Evolutionary conservation across 352 stramenopile genomes (phyloP).

Genomic region (Pythium aquatile): DNA sequence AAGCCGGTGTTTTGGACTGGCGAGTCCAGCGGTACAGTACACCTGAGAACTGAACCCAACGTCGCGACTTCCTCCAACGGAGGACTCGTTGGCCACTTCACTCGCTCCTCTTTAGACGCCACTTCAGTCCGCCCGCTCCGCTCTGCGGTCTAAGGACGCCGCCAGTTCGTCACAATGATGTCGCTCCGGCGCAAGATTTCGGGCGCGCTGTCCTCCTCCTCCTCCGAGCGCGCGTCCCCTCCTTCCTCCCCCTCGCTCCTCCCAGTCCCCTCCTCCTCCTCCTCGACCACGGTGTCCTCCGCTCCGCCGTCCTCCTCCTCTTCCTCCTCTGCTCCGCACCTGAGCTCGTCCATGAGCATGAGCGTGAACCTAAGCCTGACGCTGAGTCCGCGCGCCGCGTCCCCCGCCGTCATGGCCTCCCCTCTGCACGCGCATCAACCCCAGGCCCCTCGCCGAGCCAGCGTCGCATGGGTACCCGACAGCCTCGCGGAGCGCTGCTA

Average conservation of each 20-base stretch:
- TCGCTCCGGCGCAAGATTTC: slow-evolving; percentile 19
- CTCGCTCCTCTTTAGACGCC: background rate
- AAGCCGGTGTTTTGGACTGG: background rate
- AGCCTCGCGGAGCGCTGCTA: slow-evolving; percentile 80
- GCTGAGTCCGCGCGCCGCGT: slow-evolving; percentile 1
- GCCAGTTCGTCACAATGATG: slow-evolving; percentile 14
- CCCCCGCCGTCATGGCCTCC: slow-evolving; percentile 16
- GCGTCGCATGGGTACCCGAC: slow-evolving; percentile 81
- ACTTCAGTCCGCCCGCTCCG: background rate
- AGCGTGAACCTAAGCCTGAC: slow-evolving; percentile 11
- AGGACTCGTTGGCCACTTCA: background rate
- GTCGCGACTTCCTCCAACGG: background rate
- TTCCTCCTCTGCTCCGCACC: background rate
- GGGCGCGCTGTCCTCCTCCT: slow-evolving; percentile 12
- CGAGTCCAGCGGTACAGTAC: background rate
- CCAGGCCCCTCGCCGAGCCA: slow-evolving; percentile 35
- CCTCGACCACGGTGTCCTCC: slow-evolving; percentile 4
- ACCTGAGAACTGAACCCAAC: background rate
- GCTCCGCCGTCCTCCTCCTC: slow-evolving; percentile 35
- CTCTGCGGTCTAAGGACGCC: background rate
- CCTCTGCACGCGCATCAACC: slow-evolving; percentile 30
- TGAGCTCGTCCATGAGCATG: slow-evolving; percentile 12
- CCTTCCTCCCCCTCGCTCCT: slow-evolving; percentile 5
- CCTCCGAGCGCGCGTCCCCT: slow-evolving; percentile 2
- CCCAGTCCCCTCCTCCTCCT: slow-evolving; percentile 7